Conservation (phyloP, 306 rosid genomes). For the Bauhinia variegata region DNA sequence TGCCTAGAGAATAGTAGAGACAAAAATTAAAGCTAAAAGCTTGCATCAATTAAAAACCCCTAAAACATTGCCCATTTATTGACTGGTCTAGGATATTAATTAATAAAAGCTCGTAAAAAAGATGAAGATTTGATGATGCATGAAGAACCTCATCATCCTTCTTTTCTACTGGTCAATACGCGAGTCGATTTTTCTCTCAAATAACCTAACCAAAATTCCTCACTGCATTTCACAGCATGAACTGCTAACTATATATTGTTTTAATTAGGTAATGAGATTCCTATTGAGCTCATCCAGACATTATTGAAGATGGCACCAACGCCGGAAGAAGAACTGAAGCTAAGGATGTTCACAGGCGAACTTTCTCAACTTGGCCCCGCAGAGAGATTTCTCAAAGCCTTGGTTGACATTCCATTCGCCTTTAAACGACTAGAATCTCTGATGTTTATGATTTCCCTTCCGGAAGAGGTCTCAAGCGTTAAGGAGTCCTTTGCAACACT, state of each 20-base stretch:
- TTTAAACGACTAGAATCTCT: conserved; percentile 80
- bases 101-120: too few relatives aligned
- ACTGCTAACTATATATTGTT: conserved; percentile 12
- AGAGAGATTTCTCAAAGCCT: conserved; percentile 81
- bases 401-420: conserved; percentile 83
- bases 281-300: conserved; percentile 76
- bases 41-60: too few relatives aligned
- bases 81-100: too few relatives aligned
- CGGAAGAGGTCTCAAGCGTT: conserved; percentile 61
- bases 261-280: conserved; percentile 83
- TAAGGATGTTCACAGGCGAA: conserved; percentile 67
- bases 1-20: too few relatives aligned
- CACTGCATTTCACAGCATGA: conserved; percentile 13
- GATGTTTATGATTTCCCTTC: conserved; percentile 57
- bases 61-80: too few relatives aligned
- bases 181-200: too few relatives aligned
- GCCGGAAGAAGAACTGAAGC: conserved; percentile 82
- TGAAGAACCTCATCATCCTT: too few relatives aligned
- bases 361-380: conserved; percentile 77
- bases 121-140: too few relatives aligned
- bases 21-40: too few relatives aligned
- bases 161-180: too few relatives aligned
- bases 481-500: conserved; percentile 70
- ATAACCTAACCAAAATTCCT: neutral
- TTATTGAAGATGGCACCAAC: conserved; percentile 91